Conservation (phyloP, 1,139 yeast genomes). For the Suhomyces wounanorum region DNA sequence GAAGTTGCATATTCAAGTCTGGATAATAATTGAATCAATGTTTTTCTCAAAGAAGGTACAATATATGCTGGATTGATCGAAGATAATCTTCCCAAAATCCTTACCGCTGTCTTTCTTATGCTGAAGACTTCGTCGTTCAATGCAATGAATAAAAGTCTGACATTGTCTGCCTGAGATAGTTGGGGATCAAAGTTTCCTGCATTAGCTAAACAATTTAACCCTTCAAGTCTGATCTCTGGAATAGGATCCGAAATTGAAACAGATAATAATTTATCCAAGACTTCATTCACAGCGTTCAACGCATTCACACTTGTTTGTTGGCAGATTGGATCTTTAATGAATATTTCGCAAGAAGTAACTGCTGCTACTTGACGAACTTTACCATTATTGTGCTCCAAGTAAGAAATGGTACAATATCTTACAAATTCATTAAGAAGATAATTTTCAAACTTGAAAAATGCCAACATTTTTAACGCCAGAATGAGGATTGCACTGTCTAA, state of each 20-base stretch:
- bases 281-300: conserved; percentile 80
- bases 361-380: conserved; percentile 86
- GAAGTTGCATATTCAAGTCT: conserved; percentile 79
- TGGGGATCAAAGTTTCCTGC: conserved; percentile 86
- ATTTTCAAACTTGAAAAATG: conserved; percentile 71
- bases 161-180: conserved; percentile 90
- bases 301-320: conserved; percentile 85
- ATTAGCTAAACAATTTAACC: conserved; percentile 60
- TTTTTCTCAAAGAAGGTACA: conserved; percentile 86
- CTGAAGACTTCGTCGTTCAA: conserved; percentile 87
- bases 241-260: conserved; percentile 89
- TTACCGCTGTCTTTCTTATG: conserved; percentile 78
- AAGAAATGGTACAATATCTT: conserved; percentile 75
- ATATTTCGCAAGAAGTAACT: conserved; percentile 78
- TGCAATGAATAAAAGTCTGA: conserved; percentile 80
- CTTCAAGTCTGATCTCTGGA: conserved; percentile 80
- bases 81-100: conserved; percentile 80
- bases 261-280: conserved; percentile 75
- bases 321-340: conserved; percentile 79
- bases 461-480: conserved; percentile 72
- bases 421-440: conserved; percentile 85
- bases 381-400: conserved; percentile 77
- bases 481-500: conserved; percentile 57
- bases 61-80: conserved; percentile 92
- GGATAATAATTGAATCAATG: conserved; percentile 80